phyloP scores from a whole-genome alignment of 1,284 basidiomycete species.

The Dichomitus squalens region DNA sequence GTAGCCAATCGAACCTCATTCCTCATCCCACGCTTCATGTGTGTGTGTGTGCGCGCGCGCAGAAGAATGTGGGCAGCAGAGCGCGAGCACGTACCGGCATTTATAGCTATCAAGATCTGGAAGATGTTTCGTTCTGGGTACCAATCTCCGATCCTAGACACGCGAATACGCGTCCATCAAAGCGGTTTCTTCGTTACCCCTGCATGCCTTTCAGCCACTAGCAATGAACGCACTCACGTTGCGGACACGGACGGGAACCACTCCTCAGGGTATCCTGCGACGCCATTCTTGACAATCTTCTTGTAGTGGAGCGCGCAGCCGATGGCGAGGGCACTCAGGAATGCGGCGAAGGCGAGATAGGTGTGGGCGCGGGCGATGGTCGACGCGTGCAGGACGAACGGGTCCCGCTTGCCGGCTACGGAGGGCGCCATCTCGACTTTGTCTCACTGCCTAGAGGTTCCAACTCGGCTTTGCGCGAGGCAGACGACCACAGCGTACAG shows the following conservation, averaged over 20 bases:
- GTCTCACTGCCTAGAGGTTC: background rate
- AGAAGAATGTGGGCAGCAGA: background rate
- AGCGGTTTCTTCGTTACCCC: background rate
- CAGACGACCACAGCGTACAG: background rate
- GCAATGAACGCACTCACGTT: conserved; percentile 57
- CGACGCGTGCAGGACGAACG: conserved; percentile 43
- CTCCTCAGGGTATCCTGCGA: conserved; percentile 86
- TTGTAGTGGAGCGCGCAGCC: conserved; percentile 80
- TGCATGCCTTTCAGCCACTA: background rate
- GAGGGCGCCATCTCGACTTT: background rate
- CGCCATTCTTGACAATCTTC: conserved; percentile 87
- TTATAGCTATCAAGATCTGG: conserved; percentile 88
- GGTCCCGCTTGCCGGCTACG: conserved; percentile 3
- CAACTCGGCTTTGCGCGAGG: background rate
- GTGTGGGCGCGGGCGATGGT: conserved; percentile 70
- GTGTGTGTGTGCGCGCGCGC: no score
- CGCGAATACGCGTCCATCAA: background rate
- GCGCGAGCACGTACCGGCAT: conserved; percentile 57
- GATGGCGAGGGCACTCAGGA: conserved; percentile 67
- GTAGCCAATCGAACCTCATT: background rate
- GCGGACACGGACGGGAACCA: conserved; percentile 95
- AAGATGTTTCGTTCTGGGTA: conserved; percentile 89
- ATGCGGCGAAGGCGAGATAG: conserved; percentile 69
- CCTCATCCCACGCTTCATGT: background rate
- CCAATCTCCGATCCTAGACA: conserved; percentile 84